A percentile compares a stretch with the other conserved stretches of the same genome.
Conservation (phyloP, 306 rosid genomes). For the Pyrus pyrifolia region DNA sequence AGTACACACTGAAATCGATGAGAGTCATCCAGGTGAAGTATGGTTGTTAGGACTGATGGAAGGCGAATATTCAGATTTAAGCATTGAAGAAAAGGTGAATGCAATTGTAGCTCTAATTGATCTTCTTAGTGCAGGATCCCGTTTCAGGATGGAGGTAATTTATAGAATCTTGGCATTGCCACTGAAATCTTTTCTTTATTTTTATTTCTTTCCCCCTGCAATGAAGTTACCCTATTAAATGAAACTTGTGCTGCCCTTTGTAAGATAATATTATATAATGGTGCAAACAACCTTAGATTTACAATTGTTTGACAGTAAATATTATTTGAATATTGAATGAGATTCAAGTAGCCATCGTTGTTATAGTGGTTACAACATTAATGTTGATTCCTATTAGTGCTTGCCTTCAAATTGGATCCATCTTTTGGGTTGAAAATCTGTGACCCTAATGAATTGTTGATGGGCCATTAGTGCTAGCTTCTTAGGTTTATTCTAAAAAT, state of each 20-base stretch:
- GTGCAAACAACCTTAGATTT: neutral
- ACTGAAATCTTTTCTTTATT: neutral
- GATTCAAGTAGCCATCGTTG: too few species aligned
- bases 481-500: neutral
- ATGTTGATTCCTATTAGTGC: neutral
- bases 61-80: slow-evolving; percentile 82
- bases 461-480: neutral
- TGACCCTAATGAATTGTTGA: neutral
- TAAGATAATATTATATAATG: neutral
- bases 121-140: slow-evolving; percentile 78
- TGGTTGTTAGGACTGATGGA: slow-evolving; percentile 94
- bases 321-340: neutral
- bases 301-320: neutral
- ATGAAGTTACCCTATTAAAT: neutral
- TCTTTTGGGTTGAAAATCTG: neutral
- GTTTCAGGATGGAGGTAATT: slow-evolving; percentile 70
- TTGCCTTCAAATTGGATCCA: neutral
- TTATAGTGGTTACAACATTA: neutral
- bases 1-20: slow-evolving; percentile 76
- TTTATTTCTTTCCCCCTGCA: neutral
- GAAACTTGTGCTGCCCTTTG: neutral
- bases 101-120: slow-evolving; percentile 73
- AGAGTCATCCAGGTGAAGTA: slow-evolving; percentile 83
- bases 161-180: slow-evolving; percentile 1
- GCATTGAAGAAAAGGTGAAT: slow-evolving; percentile 82